Evolutionary conservation across 2,329 filamentous ascomycete species (phyloP), one percentile per base, ranked within the genome.

Genomic region (Fusarium protoensiforme): DNA sequence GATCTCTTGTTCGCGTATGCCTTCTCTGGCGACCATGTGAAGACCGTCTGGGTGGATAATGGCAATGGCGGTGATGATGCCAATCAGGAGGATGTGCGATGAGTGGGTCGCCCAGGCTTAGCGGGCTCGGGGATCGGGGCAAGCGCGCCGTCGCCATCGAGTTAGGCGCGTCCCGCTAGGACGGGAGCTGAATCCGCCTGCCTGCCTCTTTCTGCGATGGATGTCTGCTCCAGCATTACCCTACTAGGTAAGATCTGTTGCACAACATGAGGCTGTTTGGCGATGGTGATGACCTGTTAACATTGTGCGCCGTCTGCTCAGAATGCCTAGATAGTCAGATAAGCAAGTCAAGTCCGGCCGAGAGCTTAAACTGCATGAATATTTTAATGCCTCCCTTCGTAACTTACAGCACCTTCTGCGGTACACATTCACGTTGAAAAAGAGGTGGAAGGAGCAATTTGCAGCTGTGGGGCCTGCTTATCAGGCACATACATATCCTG

Each of bases 31-130:
- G 41, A 51, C 61, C 57, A 27, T 35, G 53, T 35, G 22, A 24
- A 51, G 33, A 48, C 62, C 27, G 29, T 33, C 27, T 33, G 20
- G 48, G 48, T 11, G 43, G 43, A 54, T n/a, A 53, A 22, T 53
- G 64, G 41, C 36, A 51, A 48, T 65, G 67, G 48, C 41, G 29
- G 53, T 56, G 57, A 69, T 56, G 71, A 74, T 73, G 71, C 61
- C 68, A 74, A 74, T 72, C 62, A 54, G 53, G 51, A 64, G 58
- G 27, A 51, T 51, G 39, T 61, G 68, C 48, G 51, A 58, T 48
- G 64, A 64, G 71, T 74, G 71, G 71, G 71, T 74, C 71, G 18
- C 62, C 64, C 46, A 71, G 61, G 39, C 61, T 73, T 73, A 71
- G 71, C 38, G 70, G 67, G 22, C 70, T 73, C 66, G 71, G 71